phyloP scores from a whole-genome alignment of 139 green algal genomes.

The Picochlorum sp. region DNA sequence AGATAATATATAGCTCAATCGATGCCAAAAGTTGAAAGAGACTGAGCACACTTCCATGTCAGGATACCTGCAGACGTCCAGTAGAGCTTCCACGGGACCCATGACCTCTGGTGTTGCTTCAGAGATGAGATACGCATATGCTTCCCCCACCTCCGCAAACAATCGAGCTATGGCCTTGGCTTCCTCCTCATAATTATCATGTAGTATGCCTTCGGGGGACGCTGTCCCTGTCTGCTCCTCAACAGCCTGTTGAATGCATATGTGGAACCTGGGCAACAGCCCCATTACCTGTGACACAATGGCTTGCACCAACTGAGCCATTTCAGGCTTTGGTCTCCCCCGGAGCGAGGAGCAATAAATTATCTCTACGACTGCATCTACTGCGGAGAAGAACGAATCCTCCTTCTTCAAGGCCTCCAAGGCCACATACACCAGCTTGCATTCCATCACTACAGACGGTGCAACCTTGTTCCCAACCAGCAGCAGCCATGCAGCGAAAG shows the following conservation, averaged over 20 bases:
- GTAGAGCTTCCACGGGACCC: conserved; percentile 70
- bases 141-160: conserved; percentile 87
- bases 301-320: conserved; percentile 57
- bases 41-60: conserved; percentile 67
- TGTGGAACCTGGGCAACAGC: conserved; percentile 59
- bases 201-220: background rate
- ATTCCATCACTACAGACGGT: conserved; percentile 3
- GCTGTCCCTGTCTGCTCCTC: conserved; percentile 19
- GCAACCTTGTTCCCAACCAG: conserved; percentile 33
- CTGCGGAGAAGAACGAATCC: conserved; percentile 62
- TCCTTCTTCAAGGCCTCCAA: conserved; percentile 49
- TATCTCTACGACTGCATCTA: conserved; percentile 61
- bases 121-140: conserved; percentile 69
- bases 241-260: conserved; percentile 30
- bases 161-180: conserved; percentile 84
- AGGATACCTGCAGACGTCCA: conserved; percentile 75
- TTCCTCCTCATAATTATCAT: conserved; percentile 70
- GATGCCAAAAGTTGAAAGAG: conserved; percentile 90
- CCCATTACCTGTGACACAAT: conserved; percentile 73
- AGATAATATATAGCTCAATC: conserved; percentile 41
- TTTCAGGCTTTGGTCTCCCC: conserved; percentile 28
- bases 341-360: conserved; percentile 26
- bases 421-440: conserved; percentile 44
- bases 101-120: conserved; percentile 17
- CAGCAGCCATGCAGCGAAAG: conserved; percentile 70